These are phyloP conservation scores for Blastocystis sp. DNA, from an alignment of 352 stramenopile species.

Conservation along the genomic window DNA sequence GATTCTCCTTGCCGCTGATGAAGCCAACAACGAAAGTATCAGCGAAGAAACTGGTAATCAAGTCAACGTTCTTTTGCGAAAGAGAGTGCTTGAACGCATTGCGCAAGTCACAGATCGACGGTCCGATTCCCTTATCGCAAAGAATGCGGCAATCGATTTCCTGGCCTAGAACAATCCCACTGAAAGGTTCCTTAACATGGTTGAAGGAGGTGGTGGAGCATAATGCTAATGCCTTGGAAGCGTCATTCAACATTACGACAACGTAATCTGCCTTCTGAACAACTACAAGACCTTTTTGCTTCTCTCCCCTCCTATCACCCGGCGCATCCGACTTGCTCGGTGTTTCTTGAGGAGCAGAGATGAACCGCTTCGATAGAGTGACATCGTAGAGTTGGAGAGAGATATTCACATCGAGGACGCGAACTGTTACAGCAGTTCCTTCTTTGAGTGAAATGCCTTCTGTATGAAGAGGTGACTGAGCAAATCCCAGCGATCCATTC, in stretches of 20 bases:
- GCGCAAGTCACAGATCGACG: not conserved
- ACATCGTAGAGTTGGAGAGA: conserved; percentile 29
- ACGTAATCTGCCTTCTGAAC: conserved; percentile 29
- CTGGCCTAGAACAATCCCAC: not conserved
- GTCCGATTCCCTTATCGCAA: not conserved
- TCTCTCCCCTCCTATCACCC: not conserved
- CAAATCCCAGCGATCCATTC: conserved; percentile 7
- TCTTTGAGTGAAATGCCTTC: not conserved
- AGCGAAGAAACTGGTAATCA: not conserved
- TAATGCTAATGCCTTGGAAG: conserved; percentile 6
- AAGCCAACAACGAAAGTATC: not conserved
- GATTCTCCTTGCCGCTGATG: not conserved
- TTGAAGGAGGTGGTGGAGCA: not conserved
- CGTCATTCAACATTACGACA: not conserved
- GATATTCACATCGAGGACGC: conserved; percentile 38
- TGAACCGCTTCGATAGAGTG: not conserved
- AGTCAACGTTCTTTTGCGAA: not conserved
- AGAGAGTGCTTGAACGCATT: not conserved
- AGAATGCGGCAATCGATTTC: not conserved
- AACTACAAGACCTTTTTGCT: not conserved
- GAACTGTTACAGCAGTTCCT: conserved; percentile 9
- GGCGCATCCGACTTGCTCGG: not conserved
- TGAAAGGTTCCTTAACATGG: not conserved
- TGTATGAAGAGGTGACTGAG: conserved; percentile 8
- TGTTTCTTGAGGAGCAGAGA: not conserved